Evolutionary conservation across 352 stramenopile species (phyloP).

Genomic region (Pythium periplocum): DNA sequence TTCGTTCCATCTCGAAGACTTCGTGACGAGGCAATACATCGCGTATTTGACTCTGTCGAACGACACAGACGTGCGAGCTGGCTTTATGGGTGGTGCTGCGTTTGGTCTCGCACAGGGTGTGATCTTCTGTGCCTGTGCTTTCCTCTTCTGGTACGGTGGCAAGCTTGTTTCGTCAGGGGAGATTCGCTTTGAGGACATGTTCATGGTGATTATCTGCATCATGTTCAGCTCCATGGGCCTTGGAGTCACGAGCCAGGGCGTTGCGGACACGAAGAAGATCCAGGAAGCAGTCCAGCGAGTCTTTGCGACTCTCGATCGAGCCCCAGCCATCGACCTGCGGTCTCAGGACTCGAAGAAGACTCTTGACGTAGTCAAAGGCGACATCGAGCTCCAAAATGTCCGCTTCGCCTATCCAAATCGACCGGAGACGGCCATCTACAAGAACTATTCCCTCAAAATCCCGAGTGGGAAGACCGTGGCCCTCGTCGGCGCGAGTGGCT

Average conservation of each 20-base stretch:
- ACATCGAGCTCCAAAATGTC: constrained; percentile 80
- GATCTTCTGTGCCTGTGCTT: constrained; percentile 38
- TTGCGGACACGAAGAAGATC: constrained; percentile 43
- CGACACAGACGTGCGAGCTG: constrained; percentile 21
- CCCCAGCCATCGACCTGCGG: constrained; percentile 30
- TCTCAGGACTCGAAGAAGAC: constrained; percentile 10
- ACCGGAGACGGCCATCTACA: constrained; percentile 67
- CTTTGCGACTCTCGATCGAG: constrained; percentile 80
- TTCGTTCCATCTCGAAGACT: constrained; percentile 37
- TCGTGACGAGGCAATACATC: constrained; percentile 19
- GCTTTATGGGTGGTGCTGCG: constrained; percentile 28
- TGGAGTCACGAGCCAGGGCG: constrained; percentile 43
- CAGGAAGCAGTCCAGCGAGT: constrained; percentile 51
- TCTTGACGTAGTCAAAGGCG: constrained; percentile 31
- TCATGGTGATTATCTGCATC: constrained; percentile 45
- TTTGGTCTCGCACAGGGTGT: constrained; percentile 43
- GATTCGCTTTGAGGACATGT: constrained; percentile 43
- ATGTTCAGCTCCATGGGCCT: constrained; percentile 53
- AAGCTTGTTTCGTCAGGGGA: constrained; percentile 32
- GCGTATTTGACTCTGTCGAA: constrained; percentile 26
- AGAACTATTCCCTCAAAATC: constrained; percentile 64
- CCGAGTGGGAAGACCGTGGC: constrained; percentile 69
- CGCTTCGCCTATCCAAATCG: constrained; percentile 88
- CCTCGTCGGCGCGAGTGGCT: constrained; percentile 81
- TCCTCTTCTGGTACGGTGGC: constrained; percentile 58